A percentile compares a stretch with the other conserved stretches of the same genome.
Evolutionary conservation across 2,329 filamentous ascomycete species (phyloP).

Genomic region (Exophiala aquamarina): DNA sequence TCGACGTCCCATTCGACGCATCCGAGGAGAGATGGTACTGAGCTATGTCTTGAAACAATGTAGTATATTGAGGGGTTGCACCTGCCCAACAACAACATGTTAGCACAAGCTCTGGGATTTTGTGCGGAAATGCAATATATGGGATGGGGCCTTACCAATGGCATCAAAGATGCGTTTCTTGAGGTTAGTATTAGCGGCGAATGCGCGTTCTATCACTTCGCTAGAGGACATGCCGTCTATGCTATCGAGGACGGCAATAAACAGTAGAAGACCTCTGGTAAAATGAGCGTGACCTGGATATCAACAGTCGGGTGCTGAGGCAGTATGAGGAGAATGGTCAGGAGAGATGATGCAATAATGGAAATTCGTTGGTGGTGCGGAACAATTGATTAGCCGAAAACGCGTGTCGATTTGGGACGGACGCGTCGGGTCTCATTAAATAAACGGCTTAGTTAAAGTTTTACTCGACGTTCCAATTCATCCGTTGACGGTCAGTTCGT

Average conservation of each 20-base stretch:
- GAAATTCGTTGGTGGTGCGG: not conserved
- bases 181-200: slow-evolving; percentile 11
- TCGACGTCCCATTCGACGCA: slow-evolving; percentile 1
- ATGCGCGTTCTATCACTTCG: slow-evolving; percentile 16
- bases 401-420: too few species aligned
- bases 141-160: slow-evolving; percentile 18
- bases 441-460: too few species aligned
- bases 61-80: slow-evolving; percentile 18
- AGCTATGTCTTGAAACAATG: slow-evolving; percentile 52
- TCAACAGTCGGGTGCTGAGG: too few species aligned
- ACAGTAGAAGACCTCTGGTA: too few species aligned
- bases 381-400: too few species aligned
- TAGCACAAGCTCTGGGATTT: too few species aligned
- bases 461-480: too few species aligned
- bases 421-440: not conserved
- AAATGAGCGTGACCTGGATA: too few species aligned
- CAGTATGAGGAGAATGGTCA: not conserved
- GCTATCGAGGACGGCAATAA: too few species aligned
- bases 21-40: slow-evolving; percentile 41
- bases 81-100: slow-evolving; percentile 4
- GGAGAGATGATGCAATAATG: too few species aligned
- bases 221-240: slow-evolving; percentile 7
- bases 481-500: too few species aligned
- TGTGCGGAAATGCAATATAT: too few species aligned
- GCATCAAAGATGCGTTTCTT: slow-evolving; percentile 22